Evolutionary conservation across 2,329 filamentous ascomycete genomes (phyloP).

Genomic region (Colletotrichum truncatum): DNA sequence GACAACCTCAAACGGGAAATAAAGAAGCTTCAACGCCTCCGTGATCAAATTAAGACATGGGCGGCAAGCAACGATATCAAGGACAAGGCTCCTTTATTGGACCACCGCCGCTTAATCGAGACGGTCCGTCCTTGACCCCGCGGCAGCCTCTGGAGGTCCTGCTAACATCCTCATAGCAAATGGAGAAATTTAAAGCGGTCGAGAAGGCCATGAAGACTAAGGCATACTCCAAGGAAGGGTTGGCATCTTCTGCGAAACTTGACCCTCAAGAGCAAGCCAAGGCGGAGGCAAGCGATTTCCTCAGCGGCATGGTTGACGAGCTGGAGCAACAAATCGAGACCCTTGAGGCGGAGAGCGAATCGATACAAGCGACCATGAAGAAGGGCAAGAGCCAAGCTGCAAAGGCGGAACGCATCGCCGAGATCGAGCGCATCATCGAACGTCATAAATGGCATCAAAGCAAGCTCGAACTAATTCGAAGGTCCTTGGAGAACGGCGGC

Average conservation of each 20-base stretch:
- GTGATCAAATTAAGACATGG: conserved; percentile 99
- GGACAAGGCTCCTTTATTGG: conserved; percentile 94
- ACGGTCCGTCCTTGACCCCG: conserved; percentile 70
- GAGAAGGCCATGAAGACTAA: conserved; percentile 99
- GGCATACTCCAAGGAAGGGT: conserved; percentile 97
- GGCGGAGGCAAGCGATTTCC: conserved; percentile 85
- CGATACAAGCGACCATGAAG: conserved; percentile 88
- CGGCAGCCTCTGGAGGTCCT: conserved; percentile 26
- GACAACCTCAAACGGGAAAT: conserved; percentile 99
- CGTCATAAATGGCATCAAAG: conserved; percentile 96
- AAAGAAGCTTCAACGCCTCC: conserved; percentile 97
- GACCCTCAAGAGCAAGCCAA: conserved; percentile 99
- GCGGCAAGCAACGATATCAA: conserved; percentile 98
- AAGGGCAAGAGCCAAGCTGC: conserved; percentile 89
- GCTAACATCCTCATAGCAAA: conserved; percentile 71
- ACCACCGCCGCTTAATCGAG: conserved; percentile 96
- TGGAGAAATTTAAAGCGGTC: conserved; percentile 99
- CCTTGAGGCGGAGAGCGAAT: conserved; percentile 89
- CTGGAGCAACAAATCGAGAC: conserved; percentile 93
- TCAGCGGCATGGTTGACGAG: conserved; percentile 88
- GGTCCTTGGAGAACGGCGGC: conserved; percentile 91
- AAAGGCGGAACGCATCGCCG: conserved; percentile 88
- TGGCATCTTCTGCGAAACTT: conserved; percentile 89
- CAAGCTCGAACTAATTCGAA: conserved; percentile 89
- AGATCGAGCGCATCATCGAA: conserved; percentile 86